A percentile compares a stretch with the other conserved stretches of the same genome.
Conservation (phyloP, 306 rosid species). For the Rosa multiflora region DNA sequence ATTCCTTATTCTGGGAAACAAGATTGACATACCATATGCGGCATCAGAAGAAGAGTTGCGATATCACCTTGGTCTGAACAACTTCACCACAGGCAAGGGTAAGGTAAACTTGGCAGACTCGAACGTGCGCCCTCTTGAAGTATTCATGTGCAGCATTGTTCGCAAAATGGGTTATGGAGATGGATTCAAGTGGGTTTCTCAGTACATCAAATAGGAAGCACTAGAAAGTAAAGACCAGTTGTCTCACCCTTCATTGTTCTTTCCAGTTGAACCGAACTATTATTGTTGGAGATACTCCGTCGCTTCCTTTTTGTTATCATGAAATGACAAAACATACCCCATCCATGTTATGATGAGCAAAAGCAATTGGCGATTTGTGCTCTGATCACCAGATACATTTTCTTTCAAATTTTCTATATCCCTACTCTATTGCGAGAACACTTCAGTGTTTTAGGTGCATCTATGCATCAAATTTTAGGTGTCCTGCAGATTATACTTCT, state of each 20-base stretch:
- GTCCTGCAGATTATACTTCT: neutral
- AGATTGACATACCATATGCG: constrained; percentile 80
- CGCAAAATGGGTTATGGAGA: constrained; percentile 94
- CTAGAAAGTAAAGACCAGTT: constrained; percentile 30
- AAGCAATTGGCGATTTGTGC: neutral
- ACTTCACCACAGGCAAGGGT: constrained; percentile 93
- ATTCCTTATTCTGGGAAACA: constrained; percentile 81
- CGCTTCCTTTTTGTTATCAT: neutral
- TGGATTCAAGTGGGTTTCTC: constrained; percentile 92
- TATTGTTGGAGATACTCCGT: constrained; percentile 17
- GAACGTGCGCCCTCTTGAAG: constrained; percentile 78
- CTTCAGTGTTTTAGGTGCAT: neutral
- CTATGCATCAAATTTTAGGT: neutral
- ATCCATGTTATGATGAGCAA: constrained; percentile 8
- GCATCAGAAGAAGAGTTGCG: constrained; percentile 88
- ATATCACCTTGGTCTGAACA: constrained; percentile 62
- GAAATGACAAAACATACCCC: constrained; percentile 10
- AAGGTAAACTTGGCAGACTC: constrained; percentile 69
- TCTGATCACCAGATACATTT: neutral
- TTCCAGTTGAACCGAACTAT: constrained; percentile 35
- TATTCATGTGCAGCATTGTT: constrained; percentile 92
- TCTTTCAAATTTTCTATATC: neutral
- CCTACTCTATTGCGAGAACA: neutral
- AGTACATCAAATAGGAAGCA: constrained; percentile 64
- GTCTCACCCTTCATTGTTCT: constrained; percentile 30